Evolutionary conservation across 176 grass and related monocot species (phyloP).

Genomic region (Eragrostis curvula): DNA sequence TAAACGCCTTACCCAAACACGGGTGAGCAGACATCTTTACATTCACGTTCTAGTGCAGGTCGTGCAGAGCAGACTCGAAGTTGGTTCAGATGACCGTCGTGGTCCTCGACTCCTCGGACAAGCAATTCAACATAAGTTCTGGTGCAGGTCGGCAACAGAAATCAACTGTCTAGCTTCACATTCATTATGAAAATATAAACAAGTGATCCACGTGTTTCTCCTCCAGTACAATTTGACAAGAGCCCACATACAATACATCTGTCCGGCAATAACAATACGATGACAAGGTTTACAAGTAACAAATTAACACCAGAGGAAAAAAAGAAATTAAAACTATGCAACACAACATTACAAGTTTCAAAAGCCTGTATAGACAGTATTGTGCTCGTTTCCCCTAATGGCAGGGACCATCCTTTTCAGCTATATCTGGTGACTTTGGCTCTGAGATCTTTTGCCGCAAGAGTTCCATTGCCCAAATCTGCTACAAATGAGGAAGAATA

Average conservation of each 20-base stretch:
- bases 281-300: slow-evolving; percentile 16
- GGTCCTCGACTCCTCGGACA: too few species aligned
- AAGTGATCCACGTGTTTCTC: not conserved
- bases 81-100: too few species aligned
- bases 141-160: not conserved
- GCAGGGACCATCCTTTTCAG: slow-evolving; percentile 24
- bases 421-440: not conserved
- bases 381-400: not conserved
- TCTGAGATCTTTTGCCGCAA: not conserved
- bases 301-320: slow-evolving; percentile 1
- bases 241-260: slow-evolving; percentile 22
- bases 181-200: not conserved
- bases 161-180: not conserved
- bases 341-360: slow-evolving; percentile 38
- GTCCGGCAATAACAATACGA: not conserved
- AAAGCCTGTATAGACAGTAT: not conserved
- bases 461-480: slow-evolving; percentile 20
- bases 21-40: too few species aligned
- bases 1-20: too few species aligned
- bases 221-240: not conserved
- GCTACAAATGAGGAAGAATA: slow-evolving; percentile 29
- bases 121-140: too few species aligned
- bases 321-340: slow-evolving; percentile 34
- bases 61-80: too few species aligned
- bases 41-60: too few species aligned